A percentile compares a stretch with the other conserved stretches of the same genome.
phyloP scores from a whole-genome alignment of 2,329 filamentous ascomycete genomes.

The Ascochyta fabae region DNA sequence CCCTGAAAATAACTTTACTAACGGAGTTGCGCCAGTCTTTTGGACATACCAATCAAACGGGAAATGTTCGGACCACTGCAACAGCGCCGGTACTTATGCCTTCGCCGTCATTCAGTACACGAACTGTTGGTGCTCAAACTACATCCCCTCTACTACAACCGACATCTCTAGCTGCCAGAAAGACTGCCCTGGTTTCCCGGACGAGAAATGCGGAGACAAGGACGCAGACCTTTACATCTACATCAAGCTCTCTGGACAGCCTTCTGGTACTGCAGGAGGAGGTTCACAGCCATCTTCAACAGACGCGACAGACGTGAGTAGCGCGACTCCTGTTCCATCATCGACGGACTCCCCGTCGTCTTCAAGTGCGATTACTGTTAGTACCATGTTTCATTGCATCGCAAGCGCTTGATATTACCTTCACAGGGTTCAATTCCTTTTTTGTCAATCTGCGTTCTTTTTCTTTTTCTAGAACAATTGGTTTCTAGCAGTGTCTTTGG shows the following conservation, averaged over 20 bases:
- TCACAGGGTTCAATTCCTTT: slow-evolving; percentile 6
- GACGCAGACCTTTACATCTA: slow-evolving; percentile 67
- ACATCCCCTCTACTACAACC: slow-evolving; percentile 60
- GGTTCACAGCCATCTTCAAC: slow-evolving; percentile 35
- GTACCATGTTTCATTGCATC: slow-evolving; percentile 33
- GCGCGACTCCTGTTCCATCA: slow-evolving; percentile 22
- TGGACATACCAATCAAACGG: slow-evolving; percentile 69
- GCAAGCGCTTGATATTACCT: slow-evolving; percentile 19
- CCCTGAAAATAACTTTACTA: not conserved
- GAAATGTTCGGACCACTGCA: slow-evolving; percentile 68
- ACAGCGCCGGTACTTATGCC: slow-evolving; percentile 58
- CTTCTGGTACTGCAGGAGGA: slow-evolving; percentile 64
- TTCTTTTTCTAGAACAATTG: not conserved
- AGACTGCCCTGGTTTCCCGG: slow-evolving; percentile 71
- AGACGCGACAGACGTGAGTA: slow-evolving; percentile 37
- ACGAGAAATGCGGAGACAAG: slow-evolving; percentile 69
- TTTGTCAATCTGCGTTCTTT: slow-evolving; percentile 4
- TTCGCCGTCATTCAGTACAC: slow-evolving; percentile 71
- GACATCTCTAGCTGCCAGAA: slow-evolving; percentile 59
- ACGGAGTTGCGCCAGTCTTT: slow-evolving; percentile 23
- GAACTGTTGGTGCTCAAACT: slow-evolving; percentile 78
- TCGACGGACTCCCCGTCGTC: slow-evolving; percentile 24
- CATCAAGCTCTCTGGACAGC: slow-evolving; percentile 56
- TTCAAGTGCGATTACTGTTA: slow-evolving; percentile 35
- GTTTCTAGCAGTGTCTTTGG: not conserved